Conservation (phyloP, 2,329 filamentous ascomycete species). For the Plectosphaerella plurivora region DNA sequence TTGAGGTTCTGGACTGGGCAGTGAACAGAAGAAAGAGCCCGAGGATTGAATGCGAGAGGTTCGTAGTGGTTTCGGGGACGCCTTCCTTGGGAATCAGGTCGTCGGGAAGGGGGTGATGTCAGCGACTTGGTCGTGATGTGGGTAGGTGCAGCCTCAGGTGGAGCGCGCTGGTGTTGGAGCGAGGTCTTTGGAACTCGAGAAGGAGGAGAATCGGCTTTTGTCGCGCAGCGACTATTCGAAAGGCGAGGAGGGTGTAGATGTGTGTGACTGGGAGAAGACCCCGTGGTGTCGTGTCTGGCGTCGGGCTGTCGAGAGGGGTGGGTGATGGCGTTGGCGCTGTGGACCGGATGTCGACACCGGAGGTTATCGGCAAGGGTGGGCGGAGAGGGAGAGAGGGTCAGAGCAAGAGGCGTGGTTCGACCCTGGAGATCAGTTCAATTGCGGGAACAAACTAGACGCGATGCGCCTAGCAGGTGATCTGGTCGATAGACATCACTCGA, state of each 20-base stretch:
- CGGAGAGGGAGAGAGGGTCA: constrained; percentile 1
- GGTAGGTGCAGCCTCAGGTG: too few relatives aligned
- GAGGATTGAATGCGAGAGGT: neutral
- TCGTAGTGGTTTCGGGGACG: too few relatives aligned
- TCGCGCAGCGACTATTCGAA: too few relatives aligned
- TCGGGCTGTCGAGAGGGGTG: neutral
- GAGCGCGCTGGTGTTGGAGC: too few relatives aligned
- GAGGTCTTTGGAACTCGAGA: too few relatives aligned
- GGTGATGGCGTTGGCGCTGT: neutral
- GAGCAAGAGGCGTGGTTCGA: constrained; percentile 8
- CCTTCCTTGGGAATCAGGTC: too few relatives aligned
- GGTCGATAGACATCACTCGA: constrained; percentile 11
- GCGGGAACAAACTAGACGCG: constrained; percentile 13
- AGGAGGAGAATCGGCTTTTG: too few relatives aligned
- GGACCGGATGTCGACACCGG: too few relatives aligned
- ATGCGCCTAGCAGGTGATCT: constrained; percentile 12
- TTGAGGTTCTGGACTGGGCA: neutral
- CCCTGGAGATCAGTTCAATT: constrained; percentile 9
- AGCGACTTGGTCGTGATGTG: too few relatives aligned
- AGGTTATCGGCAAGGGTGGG: constrained; percentile 1
- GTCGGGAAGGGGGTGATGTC: too few relatives aligned
- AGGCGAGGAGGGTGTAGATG: too few relatives aligned
- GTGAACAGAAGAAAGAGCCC: neutral
- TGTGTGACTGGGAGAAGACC: neutral
- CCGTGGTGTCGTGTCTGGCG: neutral